Conservation (phyloP, 768 basidiomycete species). For the Leucocoprinus leucothites region DNA sequence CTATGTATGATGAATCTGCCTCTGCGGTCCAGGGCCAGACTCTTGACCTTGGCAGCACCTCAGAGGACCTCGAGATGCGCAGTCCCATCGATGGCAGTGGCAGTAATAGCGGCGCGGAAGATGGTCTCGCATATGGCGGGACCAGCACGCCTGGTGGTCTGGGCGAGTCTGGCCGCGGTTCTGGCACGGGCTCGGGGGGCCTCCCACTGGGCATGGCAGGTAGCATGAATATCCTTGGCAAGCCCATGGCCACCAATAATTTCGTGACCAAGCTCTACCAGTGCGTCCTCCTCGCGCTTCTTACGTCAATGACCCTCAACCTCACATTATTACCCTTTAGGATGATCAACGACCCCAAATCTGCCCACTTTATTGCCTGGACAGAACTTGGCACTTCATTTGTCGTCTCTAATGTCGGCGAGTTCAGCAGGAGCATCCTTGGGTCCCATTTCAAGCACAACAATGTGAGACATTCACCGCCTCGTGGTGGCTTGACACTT, state of each 20-base stretch:
- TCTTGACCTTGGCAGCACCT: conserved; percentile 30
- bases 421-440: conserved; percentile 81
- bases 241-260: conserved; percentile 72
- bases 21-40: conserved; percentile 27
- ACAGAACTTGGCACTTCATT: conserved; percentile 81
- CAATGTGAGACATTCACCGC: conserved; percentile 50
- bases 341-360: conserved; percentile 85
- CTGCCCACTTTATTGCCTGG: conserved; percentile 79
- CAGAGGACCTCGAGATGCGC: conserved; percentile 60
- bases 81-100: conserved; percentile 48
- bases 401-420: conserved; percentile 82
- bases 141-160: conserved; percentile 12
- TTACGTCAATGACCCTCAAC: conserved; percentile 8
- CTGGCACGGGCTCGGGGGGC: conserved; percentile 10
- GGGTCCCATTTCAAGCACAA: conserved; percentile 91
- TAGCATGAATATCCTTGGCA: conserved; percentile 58
- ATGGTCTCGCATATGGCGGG: conserved; percentile 17
- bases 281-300: conserved; percentile 38
- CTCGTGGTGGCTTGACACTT: conserved; percentile 7
- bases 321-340: conserved; percentile 31
- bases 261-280: conserved; percentile 89
- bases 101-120: conserved; percentile 45
- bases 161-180: conserved; percentile 14
- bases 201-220: conserved; percentile 24
- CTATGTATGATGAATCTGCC: conserved; percentile 34